Conservation (phyloP, 371 early-diverging fungal genomes). For the Mortierella sp. region DNA sequence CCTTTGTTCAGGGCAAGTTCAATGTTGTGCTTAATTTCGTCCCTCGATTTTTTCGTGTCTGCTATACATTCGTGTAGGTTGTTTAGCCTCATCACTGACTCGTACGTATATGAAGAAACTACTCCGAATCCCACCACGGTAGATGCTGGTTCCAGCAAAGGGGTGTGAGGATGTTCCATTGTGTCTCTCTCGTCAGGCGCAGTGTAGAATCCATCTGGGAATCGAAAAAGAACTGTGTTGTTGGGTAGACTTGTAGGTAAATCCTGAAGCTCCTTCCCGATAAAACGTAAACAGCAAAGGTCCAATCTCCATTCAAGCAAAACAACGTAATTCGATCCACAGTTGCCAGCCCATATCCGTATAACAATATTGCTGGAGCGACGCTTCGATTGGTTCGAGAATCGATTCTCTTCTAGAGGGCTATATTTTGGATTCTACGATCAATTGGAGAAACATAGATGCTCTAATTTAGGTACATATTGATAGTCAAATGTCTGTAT, state of each 20-base stretch:
- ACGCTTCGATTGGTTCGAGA: slow-evolving; percentile 19
- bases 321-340: slow-evolving; percentile 59
- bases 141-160: slow-evolving; percentile 5
- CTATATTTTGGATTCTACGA: slow-evolving; percentile 43
- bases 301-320: slow-evolving; percentile 68
- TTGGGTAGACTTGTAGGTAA: slow-evolving; percentile 60
- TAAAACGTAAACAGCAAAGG: slow-evolving; percentile 60
- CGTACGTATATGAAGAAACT: slow-evolving; percentile 67
- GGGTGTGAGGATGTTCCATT: slow-evolving; percentile 26
- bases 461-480: not conserved
- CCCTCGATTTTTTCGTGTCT: slow-evolving; percentile 66
- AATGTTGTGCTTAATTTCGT: slow-evolving; percentile 62
- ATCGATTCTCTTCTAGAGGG: slow-evolving; percentile 38
- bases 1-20: slow-evolving; percentile 58
- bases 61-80: slow-evolving; percentile 68
- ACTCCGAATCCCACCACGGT: slow-evolving; percentile 22
- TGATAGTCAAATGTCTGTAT: not conserved
- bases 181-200: slow-evolving; percentile 57
- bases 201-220: slow-evolving; percentile 70
- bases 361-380: slow-evolving; percentile 42
- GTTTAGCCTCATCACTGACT: slow-evolving; percentile 65
- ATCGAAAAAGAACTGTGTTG: slow-evolving; percentile 66
- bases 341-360: slow-evolving; percentile 63
- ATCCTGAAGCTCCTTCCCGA: slow-evolving; percentile 63
- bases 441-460: not conserved